Evolutionary conservation across 768 basidiomycete genomes (phyloP), one percentile per base, ranked within the genome.

Genomic region (Termitomyces eurrhizus): DNA sequence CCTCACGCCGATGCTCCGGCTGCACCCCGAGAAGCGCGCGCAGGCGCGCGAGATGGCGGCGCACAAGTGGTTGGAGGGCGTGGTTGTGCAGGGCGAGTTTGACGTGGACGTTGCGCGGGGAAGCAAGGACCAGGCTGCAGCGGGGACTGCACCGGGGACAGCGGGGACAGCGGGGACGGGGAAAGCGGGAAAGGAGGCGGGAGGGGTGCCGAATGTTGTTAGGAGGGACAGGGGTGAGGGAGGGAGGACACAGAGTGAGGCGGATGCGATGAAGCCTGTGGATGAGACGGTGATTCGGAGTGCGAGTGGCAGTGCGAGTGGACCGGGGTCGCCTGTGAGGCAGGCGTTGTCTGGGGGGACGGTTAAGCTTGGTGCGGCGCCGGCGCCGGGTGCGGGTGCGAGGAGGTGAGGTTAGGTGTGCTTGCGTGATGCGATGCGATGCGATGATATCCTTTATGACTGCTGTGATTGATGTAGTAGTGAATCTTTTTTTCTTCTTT

Each of bases 71-170:
- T 78, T 98, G 7, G 89, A 90, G 14, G 89, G 85, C 5, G 77
- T 93, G 26, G 82, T 88, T 26, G 95, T 97, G 0, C 92, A 93
- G 70, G 95, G 95, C 44, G 95, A 97, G 77, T 77, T 94, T 26
- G 94, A 96, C 67, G 78, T 88, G n/a, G 83, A 91, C 56, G n/a
- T n/a, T n/a, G n/a, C n/a, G n/a, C n/a, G n/a, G n/a, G n/a, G n/a
- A n/a, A n/a, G n/a, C n/a, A n/a, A n/a, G n/a, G n/a, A n/a, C n/a
- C n/a, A n/a, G n/a, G n/a, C n/a, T n/a, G n/a, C n/a, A n/a, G n/a
- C n/a, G n/a, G 77, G 84, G 33, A 77, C 87, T 26, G 80, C 83
- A 29, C 87, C 91, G 68, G 78, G 81, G 57, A 48, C 16, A 78
- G 63, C 82, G 86, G 67, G 70, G 70, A 36, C 64, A 62, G 44